Evolutionary conservation across 768 basidiomycete genomes (phyloP).

Genomic region (Cyclocybe cylindracea): DNA sequence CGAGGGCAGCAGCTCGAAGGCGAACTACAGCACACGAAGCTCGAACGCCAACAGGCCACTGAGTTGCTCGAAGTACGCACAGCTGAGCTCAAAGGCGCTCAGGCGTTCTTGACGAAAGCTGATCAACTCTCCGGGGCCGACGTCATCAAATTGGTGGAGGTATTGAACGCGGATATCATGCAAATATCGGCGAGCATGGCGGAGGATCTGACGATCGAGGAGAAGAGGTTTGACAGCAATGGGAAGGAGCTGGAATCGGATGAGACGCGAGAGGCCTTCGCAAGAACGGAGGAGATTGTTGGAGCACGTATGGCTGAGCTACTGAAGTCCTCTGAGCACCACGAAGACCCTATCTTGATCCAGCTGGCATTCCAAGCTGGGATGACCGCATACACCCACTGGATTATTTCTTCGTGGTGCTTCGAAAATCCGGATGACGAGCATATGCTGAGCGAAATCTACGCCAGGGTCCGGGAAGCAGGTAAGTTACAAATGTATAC

Average conservation of each 20-base stretch:
- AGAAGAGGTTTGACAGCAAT: conserved; percentile 17
- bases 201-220: conserved; percentile 36
- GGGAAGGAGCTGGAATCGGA: conserved; percentile 22
- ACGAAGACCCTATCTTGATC: conserved; percentile 40
- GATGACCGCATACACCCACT: conserved; percentile 47
- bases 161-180: conserved; percentile 50
- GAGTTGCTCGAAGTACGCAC: conserved; percentile 41
- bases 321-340: conserved; percentile 37
- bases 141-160: conserved; percentile 44
- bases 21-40: conserved; percentile 16
- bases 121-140: conserved; percentile 51
- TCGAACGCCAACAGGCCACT: conserved; percentile 21
- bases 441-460: conserved; percentile 43
- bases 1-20: conserved; percentile 19
- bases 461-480: conserved; percentile 38
- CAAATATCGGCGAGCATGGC: conserved; percentile 53
- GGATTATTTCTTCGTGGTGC: conserved; percentile 53
- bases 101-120: conserved; percentile 46
- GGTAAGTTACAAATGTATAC: conserved; percentile 28
- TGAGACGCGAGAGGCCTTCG: conserved; percentile 24
- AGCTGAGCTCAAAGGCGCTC: conserved; percentile 49
- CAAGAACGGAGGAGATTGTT: conserved; percentile 30
- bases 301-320: conserved; percentile 40
- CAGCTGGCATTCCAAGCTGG: conserved; percentile 47
- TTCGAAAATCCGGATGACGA: conserved; percentile 51